Base-by-base conservation (phyloP, 1,284 basidiomycete species). In the Thelephora terrestris region DNA sequence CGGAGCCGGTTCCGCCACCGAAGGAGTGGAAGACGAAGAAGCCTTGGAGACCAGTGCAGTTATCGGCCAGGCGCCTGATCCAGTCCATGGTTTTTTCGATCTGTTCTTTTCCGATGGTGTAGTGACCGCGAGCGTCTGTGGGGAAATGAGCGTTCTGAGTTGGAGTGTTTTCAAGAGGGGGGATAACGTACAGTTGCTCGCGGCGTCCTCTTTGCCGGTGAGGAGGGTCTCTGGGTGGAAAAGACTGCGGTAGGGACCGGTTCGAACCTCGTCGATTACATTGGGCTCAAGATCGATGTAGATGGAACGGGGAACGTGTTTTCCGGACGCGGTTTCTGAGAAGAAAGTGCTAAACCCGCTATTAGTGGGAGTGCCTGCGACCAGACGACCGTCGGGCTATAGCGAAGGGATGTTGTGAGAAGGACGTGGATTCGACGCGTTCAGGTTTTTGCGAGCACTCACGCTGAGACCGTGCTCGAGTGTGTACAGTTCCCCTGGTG, bases 21-120 rank as follows among this genome's bases (percentile, higher is more conserved):
- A 98, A 98, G 46, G 96, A 99, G 77, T 99, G 96, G 87, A 99
- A 99, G 62, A 98, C 91, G 64, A 99, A 99, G 82, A 99, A 99
- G 61, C 96, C 96, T 72, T 99, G 96, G 40, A 99, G 85, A 64
- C 96, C 96, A 54, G 81, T 82, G 74, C 95, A 98, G 75, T 97
- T 96, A 72, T 99, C 96, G 52, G 95, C 86, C 55, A 99, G 79
- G 61, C 91, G 87, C 67, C 96, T 89, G 61, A 98, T 79, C 65
- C 92, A 92, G 75, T 99, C 96, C 79, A 98, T 91, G 47, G 96
- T 93, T 45, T 76, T 67, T 62, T 89, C 85, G 52, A 92, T 91
- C 71, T 86, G 86, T 70, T 97, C 94, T 73, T 98, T 98, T 60
- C 94, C 94, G 64, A 98, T 86, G 54, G 95, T 98, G 75, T 98